Conservation (phyloP, 1,139 yeast species). For the Geotrichum bryndzae region DNA sequence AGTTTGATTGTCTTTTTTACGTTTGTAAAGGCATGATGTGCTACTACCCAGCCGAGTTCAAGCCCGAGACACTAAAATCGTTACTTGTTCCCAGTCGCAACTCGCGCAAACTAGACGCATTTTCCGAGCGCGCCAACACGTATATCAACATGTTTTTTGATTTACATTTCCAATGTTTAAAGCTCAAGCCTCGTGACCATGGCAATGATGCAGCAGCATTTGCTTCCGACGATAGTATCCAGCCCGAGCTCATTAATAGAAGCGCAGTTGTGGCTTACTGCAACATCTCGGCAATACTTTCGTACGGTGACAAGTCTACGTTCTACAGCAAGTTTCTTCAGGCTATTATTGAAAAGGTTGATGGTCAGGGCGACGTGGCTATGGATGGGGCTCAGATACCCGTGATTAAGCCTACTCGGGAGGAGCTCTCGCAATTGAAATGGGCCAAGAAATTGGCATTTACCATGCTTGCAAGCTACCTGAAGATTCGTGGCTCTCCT, state of each 20-base stretch:
- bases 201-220: neutral
- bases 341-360: neutral
- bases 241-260: constrained; percentile 12
- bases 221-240: neutral
- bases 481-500: constrained; percentile 12
- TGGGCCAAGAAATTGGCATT: constrained; percentile 16
- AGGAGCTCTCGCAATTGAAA: constrained; percentile 2
- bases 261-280: constrained; percentile 28
- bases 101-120: neutral
- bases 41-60: constrained; percentile 23
- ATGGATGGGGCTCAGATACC: neutral
- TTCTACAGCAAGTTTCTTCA: neutral
- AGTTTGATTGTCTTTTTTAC: constrained; percentile 32
- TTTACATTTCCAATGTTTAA: neutral
- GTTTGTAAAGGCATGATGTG: constrained; percentile 30
- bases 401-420: neutral
- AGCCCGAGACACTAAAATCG: constrained; percentile 6
- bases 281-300: constrained; percentile 28
- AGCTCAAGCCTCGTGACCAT: neutral
- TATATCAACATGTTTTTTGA: neutral
- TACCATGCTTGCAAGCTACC: constrained; percentile 18
- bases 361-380: neutral
- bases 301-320: constrained; percentile 21
- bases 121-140: constrained; percentile 14
- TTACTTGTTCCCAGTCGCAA: constrained; percentile 3